phyloP scores from a whole-genome alignment of 805 yeast genomes.

The Pichia exigua region DNA sequence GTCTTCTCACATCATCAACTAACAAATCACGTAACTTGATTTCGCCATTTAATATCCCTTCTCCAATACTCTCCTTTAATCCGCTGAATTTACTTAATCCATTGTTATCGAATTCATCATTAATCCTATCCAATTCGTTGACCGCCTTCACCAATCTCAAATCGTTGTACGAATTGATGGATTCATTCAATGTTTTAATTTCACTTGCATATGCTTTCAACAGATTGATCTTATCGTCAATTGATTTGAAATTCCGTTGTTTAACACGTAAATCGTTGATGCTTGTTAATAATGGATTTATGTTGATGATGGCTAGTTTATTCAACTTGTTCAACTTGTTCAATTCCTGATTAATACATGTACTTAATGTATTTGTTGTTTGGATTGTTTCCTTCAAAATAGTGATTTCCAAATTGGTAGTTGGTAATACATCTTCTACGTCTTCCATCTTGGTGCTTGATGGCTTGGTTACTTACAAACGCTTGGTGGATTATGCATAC shows the following conservation, averaged over 20 bases:
- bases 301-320: slow-evolving; percentile 47
- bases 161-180: slow-evolving; percentile 27
- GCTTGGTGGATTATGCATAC: too few species aligned
- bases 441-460: background rate
- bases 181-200: background rate
- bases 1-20: slow-evolving; percentile 5
- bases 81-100: slow-evolving; percentile 54
- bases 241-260: slow-evolving; percentile 50
- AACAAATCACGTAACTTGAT: slow-evolving; percentile 12
- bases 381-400: slow-evolving; percentile 64
- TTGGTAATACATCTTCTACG: background rate
- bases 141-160: slow-evolving; percentile 16
- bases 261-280: slow-evolving; percentile 49
- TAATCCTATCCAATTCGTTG: slow-evolving; percentile 29
- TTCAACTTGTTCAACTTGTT: slow-evolving; percentile 23
- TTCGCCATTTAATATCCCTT: slow-evolving; percentile 51
- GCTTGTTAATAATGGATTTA: slow-evolving; percentile 64
- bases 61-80: slow-evolving; percentile 51
- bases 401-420: background rate
- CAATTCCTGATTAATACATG: background rate
- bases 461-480: too few species aligned
- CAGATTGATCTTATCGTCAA: slow-evolving; percentile 31
- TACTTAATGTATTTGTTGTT: slow-evolving; percentile 35
- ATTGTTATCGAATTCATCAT: slow-evolving; percentile 10
- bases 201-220: background rate